These are phyloP conservation scores for Candida loeiensis DNA, from an alignment of 805 yeast species.

Conservation along the genomic window DNA sequence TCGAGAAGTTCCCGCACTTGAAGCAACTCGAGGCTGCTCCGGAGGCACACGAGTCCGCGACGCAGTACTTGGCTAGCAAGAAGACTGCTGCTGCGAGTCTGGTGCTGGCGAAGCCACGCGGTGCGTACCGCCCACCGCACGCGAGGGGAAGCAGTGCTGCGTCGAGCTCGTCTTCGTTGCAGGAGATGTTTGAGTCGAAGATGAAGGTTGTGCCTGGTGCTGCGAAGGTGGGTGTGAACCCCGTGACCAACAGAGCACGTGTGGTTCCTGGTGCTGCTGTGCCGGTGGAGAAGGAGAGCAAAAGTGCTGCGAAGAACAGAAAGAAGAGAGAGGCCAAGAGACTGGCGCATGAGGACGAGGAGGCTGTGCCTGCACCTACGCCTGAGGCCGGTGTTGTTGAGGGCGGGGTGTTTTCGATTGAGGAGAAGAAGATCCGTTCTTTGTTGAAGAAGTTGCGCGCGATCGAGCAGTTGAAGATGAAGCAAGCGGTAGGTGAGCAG, in stretches of 20 bases:
- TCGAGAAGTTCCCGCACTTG: conserved; percentile 52
- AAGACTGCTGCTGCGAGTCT: conserved; percentile 31
- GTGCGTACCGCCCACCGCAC: conserved; percentile 97
- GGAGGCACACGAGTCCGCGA: conserved; percentile 67
- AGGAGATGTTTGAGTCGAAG: conserved; percentile 45
- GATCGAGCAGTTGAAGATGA: conserved; percentile 84
- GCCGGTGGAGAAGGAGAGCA: conserved; percentile 46
- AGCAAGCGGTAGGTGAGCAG: conserved; percentile 77
- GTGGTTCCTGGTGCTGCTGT: conserved; percentile 59
- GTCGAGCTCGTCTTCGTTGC: conserved; percentile 47
- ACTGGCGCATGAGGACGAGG: conserved; percentile 13
- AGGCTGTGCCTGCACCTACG: conserved; percentile 9
- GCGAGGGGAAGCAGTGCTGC: conserved; percentile 54
- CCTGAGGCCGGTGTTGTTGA: conserved; percentile 39
- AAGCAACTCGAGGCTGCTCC: conserved; percentile 54
- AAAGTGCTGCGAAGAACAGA: conserved; percentile 61
- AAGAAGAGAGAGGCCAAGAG: conserved; percentile 68
- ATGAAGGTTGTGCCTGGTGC: conserved; percentile 10
- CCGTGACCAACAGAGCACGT: conserved; percentile 28
- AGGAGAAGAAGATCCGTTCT: conserved; percentile 89
- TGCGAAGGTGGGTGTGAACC: conserved; percentile 15
- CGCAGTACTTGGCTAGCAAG: conserved; percentile 48
- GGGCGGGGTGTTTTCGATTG: conserved; percentile 67
- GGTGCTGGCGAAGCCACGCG: conserved; percentile 54
- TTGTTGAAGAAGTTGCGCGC: conserved; percentile 91